Percentiles rank a stretch among this genome's conserved stretches.
phyloP scores from a whole-genome alignment of 192 early-diverging fungal species.

The Coemansia sp. region DNA sequence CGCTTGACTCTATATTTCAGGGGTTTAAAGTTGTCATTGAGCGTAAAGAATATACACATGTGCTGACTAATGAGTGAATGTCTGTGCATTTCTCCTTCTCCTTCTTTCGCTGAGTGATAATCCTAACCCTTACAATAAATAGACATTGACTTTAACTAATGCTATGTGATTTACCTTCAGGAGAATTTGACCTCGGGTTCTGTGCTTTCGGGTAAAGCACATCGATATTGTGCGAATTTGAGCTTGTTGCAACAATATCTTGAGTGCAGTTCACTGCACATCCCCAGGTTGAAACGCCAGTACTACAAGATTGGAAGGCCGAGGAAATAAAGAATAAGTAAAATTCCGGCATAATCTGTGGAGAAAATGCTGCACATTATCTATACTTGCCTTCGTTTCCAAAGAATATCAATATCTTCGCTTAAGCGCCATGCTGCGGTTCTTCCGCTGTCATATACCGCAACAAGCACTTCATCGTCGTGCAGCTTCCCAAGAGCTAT shows the following conservation, averaged over 20 bases:
- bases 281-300: conserved; percentile 40
- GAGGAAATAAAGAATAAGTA: not conserved
- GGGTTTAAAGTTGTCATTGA: not conserved
- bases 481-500: conserved; percentile 19
- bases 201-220: conserved; percentile 2
- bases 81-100: too few relatives aligned
- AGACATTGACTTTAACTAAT: not conserved
- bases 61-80: too few relatives aligned
- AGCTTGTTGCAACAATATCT: conserved; percentile 30
- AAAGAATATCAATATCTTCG: conserved; percentile 21
- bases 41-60: too few relatives aligned
- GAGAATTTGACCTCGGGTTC: not conserved
- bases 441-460: conserved; percentile 42
- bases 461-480: conserved; percentile 23
- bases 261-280: conserved; percentile 23
- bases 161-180: not conserved
- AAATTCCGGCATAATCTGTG: not conserved
- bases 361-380: not conserved
- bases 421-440: conserved; percentile 22
- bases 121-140: too few relatives aligned
- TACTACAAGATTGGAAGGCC: not conserved
- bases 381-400: conserved; percentile 25
- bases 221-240: conserved; percentile 40
- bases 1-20: not conserved
- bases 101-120: too few relatives aligned